A percentile compares a stretch with the other conserved stretches of the same genome.
Conservation (phyloP, 169 alveolate genomes). For the Eimeria sp. region DNA sequence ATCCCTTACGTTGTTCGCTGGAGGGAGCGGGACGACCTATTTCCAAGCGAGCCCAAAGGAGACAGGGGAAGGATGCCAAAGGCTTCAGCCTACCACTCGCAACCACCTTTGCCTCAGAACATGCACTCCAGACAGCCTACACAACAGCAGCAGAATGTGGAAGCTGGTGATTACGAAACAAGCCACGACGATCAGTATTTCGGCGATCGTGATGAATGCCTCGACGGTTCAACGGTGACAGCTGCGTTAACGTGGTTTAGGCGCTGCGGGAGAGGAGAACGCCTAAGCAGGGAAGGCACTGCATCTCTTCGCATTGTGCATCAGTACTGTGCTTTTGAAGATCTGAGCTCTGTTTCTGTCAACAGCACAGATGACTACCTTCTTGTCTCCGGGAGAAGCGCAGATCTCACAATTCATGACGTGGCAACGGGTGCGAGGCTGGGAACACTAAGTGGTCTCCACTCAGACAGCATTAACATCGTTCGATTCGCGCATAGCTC, state of each 20-base stretch:
- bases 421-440: conserved; percentile 83
- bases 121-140: neutral
- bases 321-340: conserved; percentile 67
- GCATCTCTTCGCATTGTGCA: conserved; percentile 77
- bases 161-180: neutral
- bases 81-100: neutral
- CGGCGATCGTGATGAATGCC: neutral
- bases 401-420: conserved; percentile 81
- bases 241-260: conserved; percentile 59
- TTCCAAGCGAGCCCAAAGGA: neutral
- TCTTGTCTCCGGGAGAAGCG: conserved; percentile 85
- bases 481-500: conserved; percentile 85
- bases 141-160: conserved; percentile 13
- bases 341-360: conserved; percentile 85
- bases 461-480: conserved; percentile 84
- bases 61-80: conserved; percentile 42
- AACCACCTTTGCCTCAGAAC: neutral
- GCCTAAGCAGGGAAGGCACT: conserved; percentile 50
- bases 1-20: conserved; percentile 83
- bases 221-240: conserved; percentile 31
- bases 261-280: conserved; percentile 63
- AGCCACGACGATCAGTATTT: neutral
- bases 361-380: conserved; percentile 86
- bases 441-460: conserved; percentile 81
- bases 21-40: conserved; percentile 67